phyloP scores from a whole-genome alignment of 2,329 filamentous ascomycete genomes.

The Coniochaeta sp. region DNA sequence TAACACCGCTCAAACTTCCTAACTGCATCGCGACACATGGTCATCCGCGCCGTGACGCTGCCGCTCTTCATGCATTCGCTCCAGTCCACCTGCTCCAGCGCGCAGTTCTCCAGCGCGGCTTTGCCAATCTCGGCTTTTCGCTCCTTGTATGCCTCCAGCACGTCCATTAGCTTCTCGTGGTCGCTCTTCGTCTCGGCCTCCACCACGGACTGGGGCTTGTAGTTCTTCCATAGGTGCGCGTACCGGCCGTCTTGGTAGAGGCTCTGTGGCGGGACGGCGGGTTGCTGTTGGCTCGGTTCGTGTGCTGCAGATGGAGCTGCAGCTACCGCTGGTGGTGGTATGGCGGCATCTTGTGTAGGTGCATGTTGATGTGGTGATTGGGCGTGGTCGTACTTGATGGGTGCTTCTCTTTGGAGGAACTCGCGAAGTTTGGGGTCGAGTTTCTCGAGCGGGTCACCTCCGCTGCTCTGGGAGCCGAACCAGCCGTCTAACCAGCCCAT shows the following conservation, averaged over 20 bases:
- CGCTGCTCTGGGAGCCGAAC: constrained; percentile 35
- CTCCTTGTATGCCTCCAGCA: constrained; percentile 78
- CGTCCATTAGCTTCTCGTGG: constrained; percentile 70
- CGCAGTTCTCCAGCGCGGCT: constrained; percentile 89
- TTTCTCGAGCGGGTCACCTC: constrained; percentile 59
- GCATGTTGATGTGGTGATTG: constrained; percentile 5
- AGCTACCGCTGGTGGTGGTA: constrained; percentile 7
- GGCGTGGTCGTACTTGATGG: constrained; percentile 52
- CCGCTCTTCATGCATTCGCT: constrained; percentile 75
- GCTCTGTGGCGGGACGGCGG: constrained; percentile 38
- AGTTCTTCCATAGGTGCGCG: constrained; percentile 89
- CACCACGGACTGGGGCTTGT: constrained; percentile 64
- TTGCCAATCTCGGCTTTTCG: constrained; percentile 69
- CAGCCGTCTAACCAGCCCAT: constrained; percentile 55
- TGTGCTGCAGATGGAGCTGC: constrained; percentile 8
- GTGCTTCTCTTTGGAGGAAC: constrained; percentile 77
- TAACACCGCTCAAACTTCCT: constrained; percentile 79
- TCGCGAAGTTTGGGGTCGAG: constrained; percentile 79
- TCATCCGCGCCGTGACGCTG: constrained; percentile 58
- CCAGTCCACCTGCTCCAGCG: constrained; percentile 76
- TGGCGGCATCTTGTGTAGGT: constrained; percentile 9
- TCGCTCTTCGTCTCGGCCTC: constrained; percentile 65
- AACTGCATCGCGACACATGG: constrained; percentile 75
- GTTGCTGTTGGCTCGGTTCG: constrained; percentile 3
- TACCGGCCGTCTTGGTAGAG: constrained; percentile 55